A percentile compares a stretch with the other conserved stretches of the same genome.
Evolutionary conservation across 2,329 filamentous ascomycete species (phyloP).

Genomic region (Colletotrichum sp.): DNA sequence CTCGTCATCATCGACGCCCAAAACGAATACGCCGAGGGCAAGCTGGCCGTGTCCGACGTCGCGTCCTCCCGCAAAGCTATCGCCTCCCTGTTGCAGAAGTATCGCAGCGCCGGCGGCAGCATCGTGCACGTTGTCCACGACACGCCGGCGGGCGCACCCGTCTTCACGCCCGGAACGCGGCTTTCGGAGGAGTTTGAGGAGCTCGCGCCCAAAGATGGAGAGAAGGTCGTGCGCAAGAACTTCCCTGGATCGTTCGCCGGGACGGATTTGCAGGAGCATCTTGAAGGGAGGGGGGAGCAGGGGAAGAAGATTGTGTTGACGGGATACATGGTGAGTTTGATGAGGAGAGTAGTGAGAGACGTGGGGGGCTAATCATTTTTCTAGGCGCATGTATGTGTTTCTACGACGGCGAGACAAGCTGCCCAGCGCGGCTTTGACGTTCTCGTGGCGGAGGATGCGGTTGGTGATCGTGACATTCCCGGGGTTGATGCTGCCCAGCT

Average conservation of each 20-base stretch:
- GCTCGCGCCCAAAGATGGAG: slow-evolving; percentile 55
- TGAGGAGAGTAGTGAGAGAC: no score
- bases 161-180: slow-evolving; percentile 68
- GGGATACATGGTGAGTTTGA: slow-evolving; percentile 58
- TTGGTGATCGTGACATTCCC: slow-evolving; percentile 71
- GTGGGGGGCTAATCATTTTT: neutral
- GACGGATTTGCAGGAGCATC: slow-evolving; percentile 59
- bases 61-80: slow-evolving; percentile 60
- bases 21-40: slow-evolving; percentile 69
- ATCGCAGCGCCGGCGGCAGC: slow-evolving; percentile 54
- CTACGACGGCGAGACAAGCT: slow-evolving; percentile 65
- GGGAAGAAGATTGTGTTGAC: slow-evolving; percentile 65
- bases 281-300: slow-evolving; percentile 54
- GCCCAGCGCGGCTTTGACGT: slow-evolving; percentile 68
- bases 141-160: slow-evolving; percentile 63
- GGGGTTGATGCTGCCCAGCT: slow-evolving; percentile 62
- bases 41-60: slow-evolving; percentile 60
- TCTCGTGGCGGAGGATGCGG: slow-evolving; percentile 62
- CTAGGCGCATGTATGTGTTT: slow-evolving; percentile 70
- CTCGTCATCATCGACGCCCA: slow-evolving; percentile 75
- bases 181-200: slow-evolving; percentile 67
- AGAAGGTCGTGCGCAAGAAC: slow-evolving; percentile 64
- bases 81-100: slow-evolving; percentile 59
- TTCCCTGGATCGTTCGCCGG: slow-evolving; percentile 64
- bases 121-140: slow-evolving; percentile 68